Conservation (phyloP, 2,329 filamentous ascomycete species). For the Parastagonospora avenae region DNA sequence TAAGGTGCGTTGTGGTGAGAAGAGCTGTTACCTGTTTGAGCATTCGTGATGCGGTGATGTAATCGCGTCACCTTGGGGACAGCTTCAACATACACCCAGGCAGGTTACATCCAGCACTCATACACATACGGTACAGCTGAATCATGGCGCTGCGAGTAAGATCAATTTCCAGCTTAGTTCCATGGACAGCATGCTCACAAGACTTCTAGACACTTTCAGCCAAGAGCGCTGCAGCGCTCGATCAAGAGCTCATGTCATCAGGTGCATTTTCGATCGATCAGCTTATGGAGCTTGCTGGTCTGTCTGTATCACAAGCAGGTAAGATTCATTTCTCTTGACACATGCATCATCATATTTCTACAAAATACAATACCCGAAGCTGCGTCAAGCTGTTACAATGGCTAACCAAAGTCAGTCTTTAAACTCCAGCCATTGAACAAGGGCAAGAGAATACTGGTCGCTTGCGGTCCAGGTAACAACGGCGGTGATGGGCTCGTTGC, state of each 20-base stretch:
- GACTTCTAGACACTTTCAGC: conserved; percentile 76
- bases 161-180: not conserved
- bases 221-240: conserved; percentile 85
- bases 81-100: too few relatives aligned
- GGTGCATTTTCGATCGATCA: conserved; percentile 92
- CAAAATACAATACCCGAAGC: too few relatives aligned
- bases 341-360: not conserved
- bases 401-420: conserved; percentile 65
- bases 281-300: conserved; percentile 92
- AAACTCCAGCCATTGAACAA: conserved; percentile 76
- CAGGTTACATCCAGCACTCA: too few relatives aligned
- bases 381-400: too few relatives aligned
- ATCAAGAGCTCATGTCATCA: conserved; percentile 91
- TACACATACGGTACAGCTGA: not conserved
- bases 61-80: conserved; percentile 22
- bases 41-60: conserved; percentile 33
- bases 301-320: conserved; percentile 92
- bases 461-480: conserved; percentile 84
- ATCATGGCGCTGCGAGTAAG: conserved; percentile 22
- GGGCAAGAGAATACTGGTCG: conserved; percentile 77
- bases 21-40: not conserved
- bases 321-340: conserved; percentile 1
- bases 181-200: not conserved
- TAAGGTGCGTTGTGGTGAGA: not conserved
- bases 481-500: conserved; percentile 93